These are phyloP conservation scores for Meyerozyma guilliermondii DNA, from an alignment of 1,139 yeast species.

Conservation along the genomic window DNA sequence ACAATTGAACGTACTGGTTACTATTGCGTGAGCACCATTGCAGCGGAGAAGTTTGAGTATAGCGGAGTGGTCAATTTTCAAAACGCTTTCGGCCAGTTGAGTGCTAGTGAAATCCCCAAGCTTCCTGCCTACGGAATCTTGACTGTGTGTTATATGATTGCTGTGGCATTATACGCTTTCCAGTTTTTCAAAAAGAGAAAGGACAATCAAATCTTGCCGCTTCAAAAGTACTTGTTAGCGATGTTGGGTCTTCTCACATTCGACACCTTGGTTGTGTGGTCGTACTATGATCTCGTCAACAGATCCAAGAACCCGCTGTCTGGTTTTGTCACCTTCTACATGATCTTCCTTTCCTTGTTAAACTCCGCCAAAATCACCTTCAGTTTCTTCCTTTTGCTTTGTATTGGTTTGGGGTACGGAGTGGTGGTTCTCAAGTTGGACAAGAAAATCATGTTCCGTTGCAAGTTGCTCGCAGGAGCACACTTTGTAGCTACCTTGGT, in stretches of 20 bases:
- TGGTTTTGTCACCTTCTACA: conserved; percentile 65
- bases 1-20: conserved; percentile 74
- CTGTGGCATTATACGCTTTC: conserved; percentile 77
- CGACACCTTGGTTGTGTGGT: conserved; percentile 88
- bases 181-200: conserved; percentile 79
- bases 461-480: conserved; percentile 69
- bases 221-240: conserved; percentile 85
- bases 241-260: conserved; percentile 78
- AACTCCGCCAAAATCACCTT: conserved; percentile 82
- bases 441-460: conserved; percentile 67
- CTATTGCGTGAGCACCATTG: conserved; percentile 72
- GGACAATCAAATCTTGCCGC: conserved; percentile 74
- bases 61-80: conserved; percentile 70
- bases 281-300: conserved; percentile 82
- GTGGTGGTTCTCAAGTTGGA: conserved; percentile 85
- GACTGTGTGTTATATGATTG: conserved; percentile 77
- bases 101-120: conserved; percentile 90
- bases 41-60: conserved; percentile 37
- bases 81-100: conserved; percentile 83
- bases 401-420: conserved; percentile 90
- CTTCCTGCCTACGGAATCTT: conserved; percentile 84
- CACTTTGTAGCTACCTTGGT: conserved; percentile 68
- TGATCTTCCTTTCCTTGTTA: conserved; percentile 71
- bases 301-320: conserved; percentile 42
- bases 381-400: conserved; percentile 79